Evolutionary conservation across 176 grass and related monocot species (phyloP).

Genomic region (Hordeum marinum): DNA sequence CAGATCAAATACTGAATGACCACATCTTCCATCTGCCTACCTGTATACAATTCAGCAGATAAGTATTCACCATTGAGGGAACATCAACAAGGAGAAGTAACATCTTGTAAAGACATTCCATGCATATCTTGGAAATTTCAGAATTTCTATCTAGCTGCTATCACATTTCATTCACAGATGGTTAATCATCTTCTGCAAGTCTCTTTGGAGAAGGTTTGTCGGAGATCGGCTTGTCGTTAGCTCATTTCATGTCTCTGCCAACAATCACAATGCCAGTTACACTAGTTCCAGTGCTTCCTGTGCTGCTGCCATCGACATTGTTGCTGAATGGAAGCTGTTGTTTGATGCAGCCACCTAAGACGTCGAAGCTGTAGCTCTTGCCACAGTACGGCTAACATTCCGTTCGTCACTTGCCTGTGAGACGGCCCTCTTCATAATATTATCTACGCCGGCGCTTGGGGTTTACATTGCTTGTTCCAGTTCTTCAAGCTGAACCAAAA

Average conservation of each 20-base stretch:
- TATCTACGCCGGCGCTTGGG: too few species aligned
- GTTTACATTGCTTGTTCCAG: neutral
- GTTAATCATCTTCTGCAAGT: constrained; percentile 9
- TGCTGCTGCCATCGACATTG: constrained; percentile 14
- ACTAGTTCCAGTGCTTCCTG: constrained; percentile 43
- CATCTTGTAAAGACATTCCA: neutral
- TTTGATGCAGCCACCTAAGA: too few species aligned
- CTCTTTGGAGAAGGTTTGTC: constrained; percentile 37
- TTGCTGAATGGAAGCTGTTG: too few species aligned
- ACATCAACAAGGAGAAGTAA: neutral
- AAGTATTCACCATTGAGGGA: neutral
- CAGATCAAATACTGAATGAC: neutral
- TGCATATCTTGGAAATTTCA: neutral
- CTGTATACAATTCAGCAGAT: neutral
- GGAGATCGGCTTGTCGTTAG: constrained; percentile 34
- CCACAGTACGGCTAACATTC: too few species aligned
- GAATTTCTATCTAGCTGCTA: neutral
- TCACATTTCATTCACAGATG: constrained; percentile 26
- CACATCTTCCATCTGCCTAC: neutral
- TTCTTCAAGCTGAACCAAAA: neutral
- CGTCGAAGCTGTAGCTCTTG: too few species aligned
- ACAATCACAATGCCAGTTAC: constrained; percentile 73
- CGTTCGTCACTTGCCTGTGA: too few species aligned
- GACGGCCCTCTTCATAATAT: too few species aligned
- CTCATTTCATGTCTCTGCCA: constrained; percentile 76